Percentiles rank a stretch among this genome's conserved stretches.
phyloP scores from a whole-genome alignment of 306 rosid genomes.

The Canavalia ensiformis region DNA sequence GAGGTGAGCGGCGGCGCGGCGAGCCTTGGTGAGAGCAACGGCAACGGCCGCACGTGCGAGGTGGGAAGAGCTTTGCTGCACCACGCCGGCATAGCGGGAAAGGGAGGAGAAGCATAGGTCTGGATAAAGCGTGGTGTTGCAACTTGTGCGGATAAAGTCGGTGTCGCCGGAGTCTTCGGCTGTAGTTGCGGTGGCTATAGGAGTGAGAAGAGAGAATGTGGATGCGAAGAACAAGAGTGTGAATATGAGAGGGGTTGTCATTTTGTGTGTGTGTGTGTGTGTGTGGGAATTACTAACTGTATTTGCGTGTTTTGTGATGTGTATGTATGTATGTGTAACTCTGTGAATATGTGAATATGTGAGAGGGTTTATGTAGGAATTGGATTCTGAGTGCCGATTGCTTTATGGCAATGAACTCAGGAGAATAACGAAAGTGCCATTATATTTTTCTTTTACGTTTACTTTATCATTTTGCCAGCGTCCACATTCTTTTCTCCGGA shows the following conservation, averaged over 20 bases:
- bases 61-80: slow-evolving; percentile 56
- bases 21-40: slow-evolving; percentile 61
- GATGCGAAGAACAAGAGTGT: background rate
- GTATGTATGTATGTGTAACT: background rate
- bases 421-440: background rate
- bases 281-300: background rate
- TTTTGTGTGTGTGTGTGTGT: background rate
- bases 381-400: background rate
- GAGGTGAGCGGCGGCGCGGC: slow-evolving; percentile 52
- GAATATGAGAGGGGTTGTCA: background rate
- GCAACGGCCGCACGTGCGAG: slow-evolving; percentile 71
- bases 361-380: background rate
- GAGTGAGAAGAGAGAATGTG: background rate
- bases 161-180: background rate
- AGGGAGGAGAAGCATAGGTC: slow-evolving; percentile 76
- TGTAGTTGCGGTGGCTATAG: background rate
- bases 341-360: too few relatives aligned
- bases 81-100: slow-evolving; percentile 63
- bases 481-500: too few relatives aligned
- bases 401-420: background rate
- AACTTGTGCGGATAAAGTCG: slow-evolving; percentile 73
- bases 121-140: slow-evolving; percentile 72
- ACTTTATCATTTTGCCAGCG: too few relatives aligned
- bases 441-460: background rate
- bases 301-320: background rate